Conservation (phyloP, 805 yeast genomes). For the Maudiozyma saulgeensis region DNA sequence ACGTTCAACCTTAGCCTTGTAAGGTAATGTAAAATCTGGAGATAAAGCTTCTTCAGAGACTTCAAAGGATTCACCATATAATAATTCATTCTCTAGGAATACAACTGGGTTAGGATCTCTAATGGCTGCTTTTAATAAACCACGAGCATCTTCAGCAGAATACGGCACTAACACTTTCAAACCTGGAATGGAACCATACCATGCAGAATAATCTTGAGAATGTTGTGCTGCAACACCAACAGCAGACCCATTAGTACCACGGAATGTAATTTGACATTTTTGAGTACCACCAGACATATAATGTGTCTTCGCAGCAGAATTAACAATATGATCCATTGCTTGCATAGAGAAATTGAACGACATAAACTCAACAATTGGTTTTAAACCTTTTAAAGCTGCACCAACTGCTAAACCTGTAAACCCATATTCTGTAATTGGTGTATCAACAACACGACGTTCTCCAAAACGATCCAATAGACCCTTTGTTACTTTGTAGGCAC, state of each 20-base stretch:
- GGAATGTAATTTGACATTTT: conserved; percentile 92
- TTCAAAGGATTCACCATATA: conserved; percentile 87
- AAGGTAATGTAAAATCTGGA: conserved; percentile 83
- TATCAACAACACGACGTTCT: conserved; percentile 84
- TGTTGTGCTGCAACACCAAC: conserved; percentile 99
- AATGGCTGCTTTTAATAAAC: conserved; percentile 89
- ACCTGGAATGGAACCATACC: conserved; percentile 99
- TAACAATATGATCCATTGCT: conserved; percentile 95
- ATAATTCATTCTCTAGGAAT: conserved; percentile 88
- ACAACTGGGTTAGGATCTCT: conserved; percentile 98
- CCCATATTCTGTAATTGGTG: conserved; percentile 99
- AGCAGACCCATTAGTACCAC: conserved; percentile 99
- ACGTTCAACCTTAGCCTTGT: conserved; percentile 88
- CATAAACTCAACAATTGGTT: conserved; percentile 98
- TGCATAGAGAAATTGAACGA: conserved; percentile 99
- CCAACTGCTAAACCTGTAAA: conserved; percentile 93
- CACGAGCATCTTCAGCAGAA: conserved; percentile 92
- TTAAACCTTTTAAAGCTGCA: conserved; percentile 91
- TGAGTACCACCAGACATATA: conserved; percentile 99
- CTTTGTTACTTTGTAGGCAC: conserved; percentile 96
- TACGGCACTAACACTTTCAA: conserved; percentile 93
- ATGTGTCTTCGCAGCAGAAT: conserved; percentile 97
- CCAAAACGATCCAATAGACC: conserved; percentile 94
- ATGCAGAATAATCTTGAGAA: conserved; percentile 93
- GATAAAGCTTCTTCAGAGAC: conserved; percentile 82